Base-by-base conservation (phyloP, 2,329 filamentous ascomycete genomes). In the Pyrenophora teres region DNA sequence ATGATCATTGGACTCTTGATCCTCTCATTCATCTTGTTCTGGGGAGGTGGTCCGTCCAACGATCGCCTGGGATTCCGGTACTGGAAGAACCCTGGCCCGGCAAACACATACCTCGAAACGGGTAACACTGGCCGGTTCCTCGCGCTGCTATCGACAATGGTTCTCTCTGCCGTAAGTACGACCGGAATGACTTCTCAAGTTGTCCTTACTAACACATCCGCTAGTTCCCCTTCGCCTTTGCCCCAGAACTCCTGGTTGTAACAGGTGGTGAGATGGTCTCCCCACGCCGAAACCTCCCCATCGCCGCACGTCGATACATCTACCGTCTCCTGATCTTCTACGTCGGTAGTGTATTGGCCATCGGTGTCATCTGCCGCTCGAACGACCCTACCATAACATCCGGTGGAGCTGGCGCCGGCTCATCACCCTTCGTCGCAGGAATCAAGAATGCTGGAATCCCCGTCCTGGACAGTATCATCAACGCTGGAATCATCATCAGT, bases 401-500 rank as follows among this genome's bases (percentile, higher is more conserved):
- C 13, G 83, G 83, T 16, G 80, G 78, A 19, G 74, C 76, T 4
- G 81, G 80, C 40, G 82, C 82, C 1, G 80, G 78, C 6, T 80
- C 81, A 1, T 80, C 77, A 0, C 76, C 78, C 0, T 81, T 79
- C 55, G 79, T 80, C 5, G 71, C 80, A 13, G 79, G 76, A 21
- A 79, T 80, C 60, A 76, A 77, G 49, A 74, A 78, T 47, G 78
- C 68, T n/a, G 78, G 80, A 3, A 81, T 82, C 52, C 73, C 76
- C 2, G 81, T 79, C 1, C 79, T 90, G 2, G 83, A 87, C 61
- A 83, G 82, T 54, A 79, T 88, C 60, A 86, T 89, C 75, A 89
- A 90, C 65, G 86, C 80, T 30, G 84, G 83, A 16, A 83, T 89
- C 61, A 76, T 89, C 44, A 85, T 87, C 13, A 87, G 84, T 5